phyloP scores from a whole-genome alignment of 1,139 yeast genomes.

The Saccharomyces hybrid region DNA sequence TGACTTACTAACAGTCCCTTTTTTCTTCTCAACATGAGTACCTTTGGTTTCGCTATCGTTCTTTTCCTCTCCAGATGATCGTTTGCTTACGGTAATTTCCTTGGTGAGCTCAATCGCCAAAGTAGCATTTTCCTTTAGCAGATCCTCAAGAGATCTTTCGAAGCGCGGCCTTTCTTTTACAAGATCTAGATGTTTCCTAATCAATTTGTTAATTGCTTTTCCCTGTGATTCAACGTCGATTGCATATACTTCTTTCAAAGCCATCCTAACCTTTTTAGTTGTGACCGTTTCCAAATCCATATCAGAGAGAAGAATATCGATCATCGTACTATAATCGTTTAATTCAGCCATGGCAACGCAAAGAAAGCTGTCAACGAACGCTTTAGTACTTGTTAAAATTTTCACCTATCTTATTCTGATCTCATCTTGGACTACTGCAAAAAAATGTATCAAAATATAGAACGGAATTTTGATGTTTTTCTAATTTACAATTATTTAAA shows the following conservation, averaged over 20 bases:
- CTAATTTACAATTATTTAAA: neutral
- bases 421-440: neutral
- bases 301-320: slow-evolving; percentile 69
- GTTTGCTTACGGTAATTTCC: neutral
- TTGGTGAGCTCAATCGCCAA: neutral
- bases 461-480: neutral
- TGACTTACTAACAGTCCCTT: neutral
- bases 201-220: slow-evolving; percentile 52
- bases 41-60: neutral
- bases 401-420: neutral
- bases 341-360: slow-evolving; percentile 14
- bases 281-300: slow-evolving; percentile 65
- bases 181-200: slow-evolving; percentile 19
- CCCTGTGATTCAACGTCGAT: slow-evolving; percentile 47
- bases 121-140: neutral
- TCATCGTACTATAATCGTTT: slow-evolving; percentile 48
- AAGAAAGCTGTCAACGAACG: neutral
- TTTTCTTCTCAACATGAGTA: neutral
- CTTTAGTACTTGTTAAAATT: neutral
- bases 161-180: neutral
- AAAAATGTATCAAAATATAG: neutral
- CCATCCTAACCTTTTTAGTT: slow-evolving; percentile 61
- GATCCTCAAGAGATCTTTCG: neutral
- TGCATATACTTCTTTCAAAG: slow-evolving; percentile 59
- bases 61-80: neutral